These are phyloP conservation scores for Parietaria judaica DNA, from an alignment of 306 rosid species.

Conservation along the genomic window DNA sequence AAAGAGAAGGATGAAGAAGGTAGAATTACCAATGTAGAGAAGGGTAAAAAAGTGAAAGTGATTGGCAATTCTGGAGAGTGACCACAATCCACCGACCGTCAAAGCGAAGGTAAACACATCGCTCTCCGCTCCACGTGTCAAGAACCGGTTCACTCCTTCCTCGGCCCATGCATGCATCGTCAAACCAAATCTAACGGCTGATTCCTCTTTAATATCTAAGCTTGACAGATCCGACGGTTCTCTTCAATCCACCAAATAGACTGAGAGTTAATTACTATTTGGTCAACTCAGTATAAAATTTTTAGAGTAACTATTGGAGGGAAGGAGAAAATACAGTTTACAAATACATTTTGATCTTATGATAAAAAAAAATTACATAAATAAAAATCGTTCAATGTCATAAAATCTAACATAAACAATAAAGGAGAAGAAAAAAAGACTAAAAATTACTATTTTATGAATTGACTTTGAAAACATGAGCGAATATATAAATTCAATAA, in stretches of 20 bases:
- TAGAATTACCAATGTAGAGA: slow-evolving; percentile 43
- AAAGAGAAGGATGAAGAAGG: too few species aligned
- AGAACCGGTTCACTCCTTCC: slow-evolving; percentile 37
- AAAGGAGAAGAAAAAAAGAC: too few species aligned
- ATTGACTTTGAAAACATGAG: too few species aligned
- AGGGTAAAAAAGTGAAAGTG: slow-evolving; percentile 34
- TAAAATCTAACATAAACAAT: too few species aligned
- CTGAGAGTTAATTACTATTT: background rate
- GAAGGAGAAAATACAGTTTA: too few species aligned
- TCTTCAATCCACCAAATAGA: slow-evolving; percentile 26
- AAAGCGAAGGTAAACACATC: slow-evolving; percentile 33
- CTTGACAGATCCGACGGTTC: slow-evolving; percentile 25
- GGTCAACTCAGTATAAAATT: too few species aligned
- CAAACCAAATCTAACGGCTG: slow-evolving; percentile 21
- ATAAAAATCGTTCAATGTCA: too few species aligned
- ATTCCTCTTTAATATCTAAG: slow-evolving; percentile 30
- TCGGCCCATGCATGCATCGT: slow-evolving; percentile 24
- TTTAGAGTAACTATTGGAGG: too few species aligned
- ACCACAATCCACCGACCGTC: slow-evolving; percentile 27
- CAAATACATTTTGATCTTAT: too few species aligned
- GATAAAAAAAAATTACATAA: too few species aligned
- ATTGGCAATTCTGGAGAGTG: slow-evolving; percentile 37
- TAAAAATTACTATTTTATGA: too few species aligned
- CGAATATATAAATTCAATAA: too few species aligned
- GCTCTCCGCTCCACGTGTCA: slow-evolving; percentile 30